These are phyloP conservation scores for apple (Malus domestica) DNA, from an alignment of 306 rosid species.

Conservation along the genomic window ASM211411v1 NC_041802.1:19330501-19331000, in stretches of 20 bases:
- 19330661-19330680: conserved; percentile 4
- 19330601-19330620: conserved; percentile 10
- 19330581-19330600: conserved; percentile 3
- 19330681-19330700: conserved; percentile 1
- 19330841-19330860: conserved; percentile 15
- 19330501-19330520: conserved; percentile 15
- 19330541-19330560: neutral
- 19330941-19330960: too few relatives aligned
- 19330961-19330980: neutral
- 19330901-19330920: conserved; percentile 3
- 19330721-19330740: conserved; percentile 19
- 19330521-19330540: conserved; percentile 12
- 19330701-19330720: neutral
- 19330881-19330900: conserved; percentile 18
- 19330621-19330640: conserved; percentile 26
- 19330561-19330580: neutral
- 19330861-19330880: conserved; percentile 7
- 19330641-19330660: conserved; percentile 18
- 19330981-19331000: conserved; percentile 2
- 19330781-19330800: neutral
- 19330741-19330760: conserved; percentile 4
- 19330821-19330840: neutral
- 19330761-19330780: neutral
- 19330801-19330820: neutral
- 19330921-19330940: conserved; percentile 9